Conservation (phyloP, 139 green algal species). For the Haematococcus sp. region DNA sequence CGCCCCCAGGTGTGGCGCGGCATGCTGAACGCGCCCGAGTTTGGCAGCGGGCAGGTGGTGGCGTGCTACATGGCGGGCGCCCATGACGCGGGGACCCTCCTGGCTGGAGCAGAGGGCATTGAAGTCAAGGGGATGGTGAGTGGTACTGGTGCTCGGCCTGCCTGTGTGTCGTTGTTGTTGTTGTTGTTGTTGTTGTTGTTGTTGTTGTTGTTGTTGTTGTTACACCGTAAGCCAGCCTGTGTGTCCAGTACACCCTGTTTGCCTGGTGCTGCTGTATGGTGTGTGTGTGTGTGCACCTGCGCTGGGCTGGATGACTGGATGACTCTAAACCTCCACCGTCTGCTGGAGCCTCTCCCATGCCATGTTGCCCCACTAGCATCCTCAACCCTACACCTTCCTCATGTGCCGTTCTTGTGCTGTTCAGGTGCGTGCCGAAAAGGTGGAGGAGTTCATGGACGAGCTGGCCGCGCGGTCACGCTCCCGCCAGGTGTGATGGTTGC, state of each 20-base stretch:
- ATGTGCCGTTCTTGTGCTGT: not conserved
- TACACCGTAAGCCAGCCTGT: too few species aligned
- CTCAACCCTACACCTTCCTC: not conserved
- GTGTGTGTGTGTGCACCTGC: too few species aligned
- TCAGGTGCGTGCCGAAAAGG: constrained; percentile 43
- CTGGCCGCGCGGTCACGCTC: constrained; percentile 42
- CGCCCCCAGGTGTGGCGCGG: constrained; percentile 38
- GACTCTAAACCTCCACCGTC: too few species aligned
- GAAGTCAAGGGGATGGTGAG: constrained; percentile 48
- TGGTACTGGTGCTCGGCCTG: too few species aligned
- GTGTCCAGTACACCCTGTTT: too few species aligned
- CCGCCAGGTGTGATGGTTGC: constrained; percentile 19
- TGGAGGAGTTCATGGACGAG: constrained; percentile 59
- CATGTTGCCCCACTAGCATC: too few species aligned
- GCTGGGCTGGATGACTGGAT: too few species aligned
- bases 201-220: too few species aligned
- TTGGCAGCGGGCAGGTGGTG: not conserved
- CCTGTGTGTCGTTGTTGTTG: too few species aligned
- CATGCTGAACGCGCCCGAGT: constrained; percentile 17
- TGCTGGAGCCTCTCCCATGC: too few species aligned
- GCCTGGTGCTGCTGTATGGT: too few species aligned
- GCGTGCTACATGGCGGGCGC: constrained; percentile 35
- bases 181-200: too few species aligned
- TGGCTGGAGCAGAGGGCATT: constrained; percentile 12
- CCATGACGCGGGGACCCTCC: constrained; percentile 28